phyloP scores from a whole-genome alignment of 345 rosid genomes.

The Aurinia saxatilis region DNA sequence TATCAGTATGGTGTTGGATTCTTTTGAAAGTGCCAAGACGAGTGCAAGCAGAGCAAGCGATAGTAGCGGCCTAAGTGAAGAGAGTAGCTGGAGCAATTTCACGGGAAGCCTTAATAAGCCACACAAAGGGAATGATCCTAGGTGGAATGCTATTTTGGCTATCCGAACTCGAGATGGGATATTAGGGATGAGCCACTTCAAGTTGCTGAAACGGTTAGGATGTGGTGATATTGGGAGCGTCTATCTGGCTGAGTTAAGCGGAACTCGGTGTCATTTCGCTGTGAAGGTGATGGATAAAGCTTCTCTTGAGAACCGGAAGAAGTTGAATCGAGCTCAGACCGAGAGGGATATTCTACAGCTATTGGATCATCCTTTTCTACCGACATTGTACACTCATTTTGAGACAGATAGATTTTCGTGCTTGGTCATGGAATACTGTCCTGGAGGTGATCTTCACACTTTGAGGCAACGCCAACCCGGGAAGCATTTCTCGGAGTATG shows the following conservation, averaged over 20 bases:
- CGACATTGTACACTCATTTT: conserved; percentile 88
- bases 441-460: conserved; percentile 96
- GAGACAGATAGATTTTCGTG: conserved; percentile 96
- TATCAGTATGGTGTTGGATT: conserved; percentile 50
- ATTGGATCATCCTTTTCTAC: conserved; percentile 94
- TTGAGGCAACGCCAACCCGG: conserved; percentile 95
- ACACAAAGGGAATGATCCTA: conserved; percentile 94
- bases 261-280: conserved; percentile 86
- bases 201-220: conserved; percentile 85
- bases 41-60: conserved; percentile 79
- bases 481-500: conserved; percentile 92
- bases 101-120: conserved; percentile 89
- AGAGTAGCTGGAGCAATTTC: conserved; percentile 92
- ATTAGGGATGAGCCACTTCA: conserved; percentile 92
- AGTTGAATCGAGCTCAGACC: conserved; percentile 89
- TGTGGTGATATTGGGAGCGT: conserved; percentile 99
- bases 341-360: conserved; percentile 96
- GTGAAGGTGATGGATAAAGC: conserved; percentile 99
- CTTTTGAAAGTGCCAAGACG: conserved; percentile 78
- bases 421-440: conserved; percentile 96
- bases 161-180: conserved; percentile 79
- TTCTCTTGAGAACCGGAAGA: conserved; percentile 90
- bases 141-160: conserved; percentile 95
- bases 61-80: conserved; percentile 87
- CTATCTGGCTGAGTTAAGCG: conserved; percentile 86